phyloP scores from a whole-genome alignment of 139 green algal species.

The Chara braunii region DNA sequence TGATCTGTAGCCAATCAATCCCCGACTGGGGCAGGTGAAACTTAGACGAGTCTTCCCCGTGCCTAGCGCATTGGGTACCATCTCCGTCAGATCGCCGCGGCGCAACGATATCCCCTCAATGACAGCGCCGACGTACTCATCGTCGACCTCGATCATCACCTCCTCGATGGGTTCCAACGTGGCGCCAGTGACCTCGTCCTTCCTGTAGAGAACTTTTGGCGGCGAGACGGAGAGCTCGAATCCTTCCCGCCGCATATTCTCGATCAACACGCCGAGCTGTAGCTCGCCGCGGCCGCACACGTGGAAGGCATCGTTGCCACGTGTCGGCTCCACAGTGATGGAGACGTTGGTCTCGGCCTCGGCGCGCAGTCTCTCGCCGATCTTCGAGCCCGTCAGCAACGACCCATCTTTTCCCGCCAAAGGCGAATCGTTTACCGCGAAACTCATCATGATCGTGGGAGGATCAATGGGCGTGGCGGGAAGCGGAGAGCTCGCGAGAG shows the following conservation, averaged over 20 bases:
- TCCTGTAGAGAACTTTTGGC: slow-evolving; percentile 45
- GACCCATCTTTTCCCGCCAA: slow-evolving; percentile 53
- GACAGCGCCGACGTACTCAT: slow-evolving; percentile 49
- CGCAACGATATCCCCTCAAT: slow-evolving; percentile 54
- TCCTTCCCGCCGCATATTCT: slow-evolving; percentile 75
- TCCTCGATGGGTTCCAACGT: slow-evolving; percentile 76
- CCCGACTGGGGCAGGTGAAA: slow-evolving; percentile 54
- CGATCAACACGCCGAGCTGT: slow-evolving; percentile 85
- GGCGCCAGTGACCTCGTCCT: slow-evolving; percentile 44
- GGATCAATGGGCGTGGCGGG: slow-evolving; percentile 71
- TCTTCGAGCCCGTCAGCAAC: slow-evolving; percentile 66
- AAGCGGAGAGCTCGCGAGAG: slow-evolving; percentile 38
- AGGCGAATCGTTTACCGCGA: slow-evolving; percentile 75
- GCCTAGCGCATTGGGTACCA: slow-evolving; percentile 41
- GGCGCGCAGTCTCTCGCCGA: slow-evolving; percentile 64
- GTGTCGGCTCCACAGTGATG: slow-evolving; percentile 40
- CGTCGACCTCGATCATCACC: slow-evolving; percentile 69
- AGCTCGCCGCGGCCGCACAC: slow-evolving; percentile 81
- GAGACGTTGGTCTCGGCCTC: slow-evolving; percentile 79
- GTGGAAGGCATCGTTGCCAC: slow-evolving; percentile 51
- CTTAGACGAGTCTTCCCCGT: slow-evolving; percentile 50
- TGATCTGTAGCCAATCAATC: slow-evolving; percentile 65
- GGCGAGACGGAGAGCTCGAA: slow-evolving; percentile 81
- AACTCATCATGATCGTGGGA: slow-evolving; percentile 80
- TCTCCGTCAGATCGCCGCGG: slow-evolving; percentile 58